phyloP scores from a whole-genome alignment of 306 rosid genomes.

The Vicia faba region DNA sequence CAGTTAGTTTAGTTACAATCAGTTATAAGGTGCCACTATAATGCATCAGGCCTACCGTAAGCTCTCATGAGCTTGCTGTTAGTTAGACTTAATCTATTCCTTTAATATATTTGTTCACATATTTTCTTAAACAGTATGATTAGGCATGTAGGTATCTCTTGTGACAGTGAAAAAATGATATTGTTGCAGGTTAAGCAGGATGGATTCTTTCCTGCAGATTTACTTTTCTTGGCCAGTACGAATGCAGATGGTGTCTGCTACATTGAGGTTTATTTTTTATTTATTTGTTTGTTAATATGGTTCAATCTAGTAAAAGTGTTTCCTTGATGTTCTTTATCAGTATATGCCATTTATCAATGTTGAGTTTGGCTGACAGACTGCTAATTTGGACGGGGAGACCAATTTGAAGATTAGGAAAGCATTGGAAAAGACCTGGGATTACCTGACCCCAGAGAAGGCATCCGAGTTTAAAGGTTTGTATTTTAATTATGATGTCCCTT shows the following conservation, averaged over 20 bases:
- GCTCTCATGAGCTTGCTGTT: too few species aligned
- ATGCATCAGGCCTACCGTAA: too few species aligned
- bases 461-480: constrained; percentile 79
- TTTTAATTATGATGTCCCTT: constrained; percentile 16
- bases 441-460: constrained; percentile 73
- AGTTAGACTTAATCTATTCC: too few species aligned
- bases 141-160: background rate
- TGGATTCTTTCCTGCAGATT: constrained; percentile 84
- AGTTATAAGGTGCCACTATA: too few species aligned
- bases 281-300: constrained; percentile 15
- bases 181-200: constrained; percentile 78
- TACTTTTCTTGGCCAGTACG: constrained; percentile 88
- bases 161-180: background rate
- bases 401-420: constrained; percentile 95
- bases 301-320: constrained; percentile 1
- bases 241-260: constrained; percentile 96
- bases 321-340: constrained; percentile 21
- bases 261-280: constrained; percentile 66
- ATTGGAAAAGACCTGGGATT: constrained; percentile 96
- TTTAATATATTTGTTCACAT: constrained; percentile 7
- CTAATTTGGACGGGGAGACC: constrained; percentile 97
- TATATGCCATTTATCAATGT: constrained; percentile 19
- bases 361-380: constrained; percentile 61
- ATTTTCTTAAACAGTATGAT: background rate
- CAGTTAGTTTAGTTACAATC: too few species aligned